phyloP scores from a whole-genome alignment of 768 basidiomycete genomes.

The Lactifluus echinatus region DNA sequence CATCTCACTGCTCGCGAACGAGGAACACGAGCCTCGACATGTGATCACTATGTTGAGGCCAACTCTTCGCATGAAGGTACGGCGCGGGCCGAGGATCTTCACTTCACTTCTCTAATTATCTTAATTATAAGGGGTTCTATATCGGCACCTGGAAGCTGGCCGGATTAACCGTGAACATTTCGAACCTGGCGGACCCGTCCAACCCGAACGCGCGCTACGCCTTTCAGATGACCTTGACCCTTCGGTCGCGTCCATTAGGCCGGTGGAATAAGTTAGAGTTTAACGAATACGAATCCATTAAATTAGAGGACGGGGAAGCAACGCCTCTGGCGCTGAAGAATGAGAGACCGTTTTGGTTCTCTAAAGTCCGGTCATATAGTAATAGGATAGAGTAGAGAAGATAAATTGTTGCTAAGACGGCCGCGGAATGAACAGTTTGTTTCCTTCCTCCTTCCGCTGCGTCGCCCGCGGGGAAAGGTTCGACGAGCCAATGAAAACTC shows the following conservation, averaged over 20 bases:
- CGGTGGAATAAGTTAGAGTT: conserved; percentile 80
- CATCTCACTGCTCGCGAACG: conserved; percentile 76
- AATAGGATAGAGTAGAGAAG: conserved; percentile 6
- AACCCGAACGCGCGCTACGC: conserved; percentile 40
- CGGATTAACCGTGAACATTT: conserved; percentile 50
- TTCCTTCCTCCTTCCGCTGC: not conserved
- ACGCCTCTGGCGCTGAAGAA: conserved; percentile 65
- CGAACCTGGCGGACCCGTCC: conserved; percentile 51
- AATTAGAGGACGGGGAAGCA: conserved; percentile 66
- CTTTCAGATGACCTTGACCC: conserved; percentile 63
- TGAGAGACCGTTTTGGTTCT: conserved; percentile 91
- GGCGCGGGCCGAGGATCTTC: not conserved
- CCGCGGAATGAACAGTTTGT: conserved; percentile 3
- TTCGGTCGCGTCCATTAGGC: conserved; percentile 74
- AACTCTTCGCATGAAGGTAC: conserved; percentile 68
- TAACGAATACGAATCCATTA: conserved; percentile 62
- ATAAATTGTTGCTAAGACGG: conserved; percentile 4
- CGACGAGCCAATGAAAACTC: conserved; percentile 1
- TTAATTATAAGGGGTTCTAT: conserved; percentile 47
- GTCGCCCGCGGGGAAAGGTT: not conserved
- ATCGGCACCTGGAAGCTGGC: conserved; percentile 66
- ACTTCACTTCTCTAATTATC: not conserved
- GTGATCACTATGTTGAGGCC: conserved; percentile 73
- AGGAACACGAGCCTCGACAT: conserved; percentile 59
- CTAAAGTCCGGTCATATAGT: conserved; percentile 69